A percentile compares a stretch with the other conserved stretches of the same genome.
These are phyloP conservation scores for Panaeolus cyanescens DNA, from an alignment of 768 basidiomycete species.

Conservation along the genomic window DNA sequence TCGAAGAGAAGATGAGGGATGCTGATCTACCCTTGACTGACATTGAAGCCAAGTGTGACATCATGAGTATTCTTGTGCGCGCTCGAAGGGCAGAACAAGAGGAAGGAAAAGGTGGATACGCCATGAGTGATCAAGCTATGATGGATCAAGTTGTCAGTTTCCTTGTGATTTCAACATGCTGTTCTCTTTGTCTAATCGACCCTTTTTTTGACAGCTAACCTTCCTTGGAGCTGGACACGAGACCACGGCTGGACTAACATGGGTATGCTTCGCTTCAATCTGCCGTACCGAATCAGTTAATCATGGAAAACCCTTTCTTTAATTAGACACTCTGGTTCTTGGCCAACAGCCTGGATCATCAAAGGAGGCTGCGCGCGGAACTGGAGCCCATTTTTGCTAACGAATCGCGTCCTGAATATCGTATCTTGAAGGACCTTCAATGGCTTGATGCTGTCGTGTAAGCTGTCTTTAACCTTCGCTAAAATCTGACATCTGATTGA, in stretches of 20 bases:
- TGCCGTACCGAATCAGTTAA: constrained; percentile 35
- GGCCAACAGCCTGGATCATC: constrained; percentile 48
- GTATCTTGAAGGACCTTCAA: constrained; percentile 37
- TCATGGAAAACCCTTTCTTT: constrained; percentile 23
- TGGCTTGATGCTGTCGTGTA: constrained; percentile 45
- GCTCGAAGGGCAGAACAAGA: constrained; percentile 40
- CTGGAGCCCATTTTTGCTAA: constrained; percentile 38
- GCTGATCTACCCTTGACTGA: constrained; percentile 32
- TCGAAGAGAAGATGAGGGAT: constrained; percentile 42
- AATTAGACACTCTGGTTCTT: constrained; percentile 53
- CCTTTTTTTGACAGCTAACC: constrained; percentile 29
- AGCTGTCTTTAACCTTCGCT: constrained; percentile 5
- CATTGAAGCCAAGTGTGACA: constrained; percentile 45
- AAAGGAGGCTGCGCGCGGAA: constrained; percentile 55
- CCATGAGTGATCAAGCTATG: constrained; percentile 49
- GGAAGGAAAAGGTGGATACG: constrained; percentile 33
- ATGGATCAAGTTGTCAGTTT: constrained; percentile 51
- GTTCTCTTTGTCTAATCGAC: background rate
- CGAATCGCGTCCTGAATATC: constrained; percentile 37
- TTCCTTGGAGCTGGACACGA: constrained; percentile 43
- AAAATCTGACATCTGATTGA: background rate
- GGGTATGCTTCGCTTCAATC: constrained; percentile 45
- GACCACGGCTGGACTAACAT: constrained; percentile 43
- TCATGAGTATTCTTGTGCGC: constrained; percentile 53
- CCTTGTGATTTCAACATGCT: background rate